A percentile compares a stretch with the other conserved stretches of the same genome.
These are phyloP conservation scores for Picea abies DNA, from an alignment of 83 land plant genomes.

Conservation along the genomic window DNA sequence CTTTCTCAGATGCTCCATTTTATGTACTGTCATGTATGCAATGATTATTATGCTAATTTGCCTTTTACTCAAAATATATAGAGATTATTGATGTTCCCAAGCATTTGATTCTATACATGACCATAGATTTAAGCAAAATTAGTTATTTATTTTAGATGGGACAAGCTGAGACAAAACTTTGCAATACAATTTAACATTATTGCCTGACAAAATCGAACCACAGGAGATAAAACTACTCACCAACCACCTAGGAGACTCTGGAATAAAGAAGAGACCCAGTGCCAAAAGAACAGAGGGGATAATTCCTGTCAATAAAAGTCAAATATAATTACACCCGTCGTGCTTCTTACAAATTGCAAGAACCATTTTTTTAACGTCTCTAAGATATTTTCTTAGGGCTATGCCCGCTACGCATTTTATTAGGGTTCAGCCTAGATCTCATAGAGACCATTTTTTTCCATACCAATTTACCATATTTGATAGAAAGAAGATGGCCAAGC, in stretches of 20 bases:
- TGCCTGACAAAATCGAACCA: neutral
- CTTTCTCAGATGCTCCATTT: too few species aligned
- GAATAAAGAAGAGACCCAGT: constrained; percentile 37
- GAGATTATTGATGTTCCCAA: too few species aligned
- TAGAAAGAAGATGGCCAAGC: neutral
- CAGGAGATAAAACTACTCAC: constrained; percentile 22
- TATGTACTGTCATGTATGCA: too few species aligned
- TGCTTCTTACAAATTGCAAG: neutral
- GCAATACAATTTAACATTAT: neutral
- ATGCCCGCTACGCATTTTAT: neutral
- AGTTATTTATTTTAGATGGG: too few species aligned
- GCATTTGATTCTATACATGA: too few species aligned
- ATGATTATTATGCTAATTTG: too few species aligned
- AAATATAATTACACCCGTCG: neutral
- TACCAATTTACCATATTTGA: neutral
- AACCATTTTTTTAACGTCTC: neutral
- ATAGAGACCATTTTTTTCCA: neutral
- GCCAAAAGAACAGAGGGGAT: constrained; percentile 23
- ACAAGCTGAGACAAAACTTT: too few species aligned
- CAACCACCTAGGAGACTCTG: constrained; percentile 47
- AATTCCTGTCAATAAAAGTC: constrained; percentile 16
- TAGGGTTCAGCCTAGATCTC: neutral
- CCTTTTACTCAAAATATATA: too few species aligned
- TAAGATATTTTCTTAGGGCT: neutral
- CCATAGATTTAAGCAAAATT: too few species aligned